phyloP scores from a whole-genome alignment of 257 asterid genomes.

The Petunia axillaris region DNA sequence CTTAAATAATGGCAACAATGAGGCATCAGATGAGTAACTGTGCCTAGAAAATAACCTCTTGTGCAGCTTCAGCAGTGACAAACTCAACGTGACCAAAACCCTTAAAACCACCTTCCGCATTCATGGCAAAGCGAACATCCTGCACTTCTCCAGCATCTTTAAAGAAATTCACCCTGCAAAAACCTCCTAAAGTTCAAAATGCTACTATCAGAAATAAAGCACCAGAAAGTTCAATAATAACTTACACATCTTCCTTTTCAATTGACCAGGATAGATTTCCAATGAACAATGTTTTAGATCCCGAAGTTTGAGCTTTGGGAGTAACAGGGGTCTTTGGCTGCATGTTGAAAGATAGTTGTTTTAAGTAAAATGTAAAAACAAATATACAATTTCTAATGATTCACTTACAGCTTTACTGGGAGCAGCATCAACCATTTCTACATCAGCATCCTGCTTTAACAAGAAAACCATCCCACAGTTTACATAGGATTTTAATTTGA shows the following conservation, averaged over 20 bases:
- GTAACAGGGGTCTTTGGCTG: slow-evolving; percentile 61
- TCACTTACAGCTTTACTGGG: slow-evolving; percentile 48
- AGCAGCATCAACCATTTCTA: slow-evolving; percentile 50
- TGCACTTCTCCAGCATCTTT: slow-evolving; percentile 69
- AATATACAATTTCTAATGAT: background rate
- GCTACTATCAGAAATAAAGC: background rate
- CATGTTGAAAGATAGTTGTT: background rate
- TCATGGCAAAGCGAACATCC: slow-evolving; percentile 64
- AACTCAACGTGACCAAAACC: slow-evolving; percentile 96
- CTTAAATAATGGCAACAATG: background rate
- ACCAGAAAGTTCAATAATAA: slow-evolving; percentile 5
- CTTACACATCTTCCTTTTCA: slow-evolving; percentile 69
- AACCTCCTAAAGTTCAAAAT: background rate
- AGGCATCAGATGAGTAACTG: background rate
- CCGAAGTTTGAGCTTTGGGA: slow-evolving; percentile 47
- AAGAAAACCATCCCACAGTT: background rate
- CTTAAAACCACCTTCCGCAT: slow-evolving; percentile 56
- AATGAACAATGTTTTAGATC: slow-evolving; percentile 66
- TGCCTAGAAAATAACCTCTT: slow-evolving; percentile 49
- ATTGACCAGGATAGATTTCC: slow-evolving; percentile 73
- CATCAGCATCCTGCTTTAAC: slow-evolving; percentile 54
- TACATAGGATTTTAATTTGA: background rate
- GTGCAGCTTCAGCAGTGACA: slow-evolving; percentile 69
- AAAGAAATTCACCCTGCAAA: slow-evolving; percentile 70
- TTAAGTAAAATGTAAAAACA: background rate